Evolutionary conservation across 192 early-diverging fungal species (phyloP), one percentile per base, ranked within the genome.

Genomic region (Mortierella alpina): DNA sequence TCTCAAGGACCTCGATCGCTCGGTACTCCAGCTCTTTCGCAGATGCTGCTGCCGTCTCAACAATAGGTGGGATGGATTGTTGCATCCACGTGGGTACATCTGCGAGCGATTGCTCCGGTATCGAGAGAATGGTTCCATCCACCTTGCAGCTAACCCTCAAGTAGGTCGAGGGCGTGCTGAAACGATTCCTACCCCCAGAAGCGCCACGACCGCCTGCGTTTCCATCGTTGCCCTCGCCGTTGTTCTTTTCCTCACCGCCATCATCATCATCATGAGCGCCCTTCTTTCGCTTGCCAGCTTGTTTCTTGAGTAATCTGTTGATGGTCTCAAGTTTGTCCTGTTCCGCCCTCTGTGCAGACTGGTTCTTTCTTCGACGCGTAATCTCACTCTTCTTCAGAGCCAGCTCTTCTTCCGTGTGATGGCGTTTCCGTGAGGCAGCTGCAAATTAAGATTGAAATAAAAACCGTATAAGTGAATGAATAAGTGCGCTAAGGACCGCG

Each of bases 271-370:
- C 92, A 57, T 87, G 87, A 57, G 88, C 88, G 44, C 85, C 85
- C 6, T 86, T 72, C 69, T 88, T 87, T 69, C 84, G 89, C 70
- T 93, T 94, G 8, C 90, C 89, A 10, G 91, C 87, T 78, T 94
- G 93, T 70, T 94, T 94, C 74, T 94, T 94, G 47, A 94, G 83
- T 13, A 94, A 79, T n/a, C 91, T 84, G 72, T 94, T 93, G 62
- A 94, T 93, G 1, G 92, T 94, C 59, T 94, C 93, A 63, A 90
- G 84, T 66, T 91, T 89, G 23, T 91, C 90, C 73, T 93, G 91
- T 80, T 94, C 93, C 14, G 91, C 91, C 42, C 91, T 85, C 74
- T 94, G 92, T 54, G 90, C 85, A 53, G 90, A 93, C 62, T 93
- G 93, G 72, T 93, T 92, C 78, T 93, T 94, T 68, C 93, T 87